Percentiles rank a stretch among this genome's conserved stretches.
Evolutionary conservation across 768 basidiomycete genomes (phyloP).

Genomic region (Suillus lakei): DNA sequence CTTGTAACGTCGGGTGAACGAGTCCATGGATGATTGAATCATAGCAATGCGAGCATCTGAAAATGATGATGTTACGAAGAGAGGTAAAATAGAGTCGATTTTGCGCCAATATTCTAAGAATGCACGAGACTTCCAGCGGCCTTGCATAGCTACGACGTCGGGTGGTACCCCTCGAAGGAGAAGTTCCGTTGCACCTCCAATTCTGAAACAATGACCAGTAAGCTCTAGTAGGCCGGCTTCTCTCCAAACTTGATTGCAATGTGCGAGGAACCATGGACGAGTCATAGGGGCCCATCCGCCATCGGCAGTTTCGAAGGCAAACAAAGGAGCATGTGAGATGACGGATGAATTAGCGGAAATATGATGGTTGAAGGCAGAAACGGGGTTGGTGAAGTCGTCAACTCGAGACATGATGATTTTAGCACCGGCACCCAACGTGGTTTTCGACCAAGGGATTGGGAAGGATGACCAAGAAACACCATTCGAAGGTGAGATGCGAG

Average conservation of each 20-base stretch:
- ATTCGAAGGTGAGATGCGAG: not conserved
- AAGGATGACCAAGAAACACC: not conserved
- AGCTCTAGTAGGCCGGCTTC: not conserved
- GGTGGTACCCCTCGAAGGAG: too few relatives aligned
- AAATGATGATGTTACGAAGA: too few relatives aligned
- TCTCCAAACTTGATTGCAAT: not conserved
- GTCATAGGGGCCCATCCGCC: not conserved
- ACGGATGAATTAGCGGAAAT: slow-evolving; percentile 14
- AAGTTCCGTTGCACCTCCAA: too few relatives aligned
- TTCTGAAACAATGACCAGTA: slow-evolving; percentile 32
- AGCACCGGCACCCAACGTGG: too few relatives aligned
- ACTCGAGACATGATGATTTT: not conserved
- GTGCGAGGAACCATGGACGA: not conserved
- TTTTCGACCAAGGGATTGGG: not conserved
- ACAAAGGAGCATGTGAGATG: slow-evolving; percentile 14
- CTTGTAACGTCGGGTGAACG: too few relatives aligned
- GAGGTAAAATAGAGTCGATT: too few relatives aligned
- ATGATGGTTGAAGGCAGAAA: slow-evolving; percentile 14
- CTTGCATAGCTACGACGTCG: too few relatives aligned
- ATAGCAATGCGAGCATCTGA: too few relatives aligned
- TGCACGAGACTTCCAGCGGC: too few relatives aligned
- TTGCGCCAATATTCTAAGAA: too few relatives aligned
- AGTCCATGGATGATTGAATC: too few relatives aligned
- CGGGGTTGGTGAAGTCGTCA: too few relatives aligned
- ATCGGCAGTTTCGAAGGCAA: not conserved